These are phyloP conservation scores for Aspergillus pseudoglaucus DNA, from an alignment of 2,329 filamentous ascomycete species.

Conservation along the genomic window DNA sequence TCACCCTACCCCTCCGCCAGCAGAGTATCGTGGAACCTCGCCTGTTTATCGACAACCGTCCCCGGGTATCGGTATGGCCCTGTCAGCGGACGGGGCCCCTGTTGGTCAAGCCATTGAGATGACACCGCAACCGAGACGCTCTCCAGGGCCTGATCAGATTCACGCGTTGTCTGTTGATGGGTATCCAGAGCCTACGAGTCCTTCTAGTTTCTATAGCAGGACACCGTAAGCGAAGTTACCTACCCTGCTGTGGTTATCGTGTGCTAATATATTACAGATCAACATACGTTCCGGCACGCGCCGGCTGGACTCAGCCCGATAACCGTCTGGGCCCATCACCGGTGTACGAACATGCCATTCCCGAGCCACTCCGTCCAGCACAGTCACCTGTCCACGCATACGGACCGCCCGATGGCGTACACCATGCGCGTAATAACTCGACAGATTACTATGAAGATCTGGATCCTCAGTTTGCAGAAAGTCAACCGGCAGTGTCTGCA, in stretches of 20 bases:
- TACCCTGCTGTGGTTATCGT: slow-evolving; percentile 1
- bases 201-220: slow-evolving; percentile 65
- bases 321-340: slow-evolving; percentile 3
- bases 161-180: slow-evolving; percentile 23
- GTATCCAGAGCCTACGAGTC: slow-evolving; percentile 43
- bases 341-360: slow-evolving; percentile 11
- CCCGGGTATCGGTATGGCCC: slow-evolving; percentile 28
- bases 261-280: slow-evolving; percentile 16
- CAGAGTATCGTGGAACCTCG: slow-evolving; percentile 20
- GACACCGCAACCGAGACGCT: slow-evolving; percentile 59
- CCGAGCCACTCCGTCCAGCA: slow-evolving; percentile 7
- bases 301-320: slow-evolving; percentile 26
- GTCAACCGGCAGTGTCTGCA: slow-evolving; percentile 18
- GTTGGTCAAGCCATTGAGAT: slow-evolving; percentile 70
- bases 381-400: slow-evolving; percentile 12
- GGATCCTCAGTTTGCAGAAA: slow-evolving; percentile 72
- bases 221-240: slow-evolving; percentile 57
- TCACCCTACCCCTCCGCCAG: slow-evolving; percentile 18
- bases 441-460: slow-evolving; percentile 82
- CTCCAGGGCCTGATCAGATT: slow-evolving; percentile 13
- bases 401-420: slow-evolving; percentile 17
- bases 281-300: slow-evolving; percentile 43
- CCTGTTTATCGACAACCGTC: slow-evolving; percentile 23
- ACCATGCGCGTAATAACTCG: slow-evolving; percentile 13
- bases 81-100: slow-evolving; percentile 30